phyloP scores from a whole-genome alignment of 2,329 filamentous ascomycete genomes.

The Beauveria asiatica region DNA sequence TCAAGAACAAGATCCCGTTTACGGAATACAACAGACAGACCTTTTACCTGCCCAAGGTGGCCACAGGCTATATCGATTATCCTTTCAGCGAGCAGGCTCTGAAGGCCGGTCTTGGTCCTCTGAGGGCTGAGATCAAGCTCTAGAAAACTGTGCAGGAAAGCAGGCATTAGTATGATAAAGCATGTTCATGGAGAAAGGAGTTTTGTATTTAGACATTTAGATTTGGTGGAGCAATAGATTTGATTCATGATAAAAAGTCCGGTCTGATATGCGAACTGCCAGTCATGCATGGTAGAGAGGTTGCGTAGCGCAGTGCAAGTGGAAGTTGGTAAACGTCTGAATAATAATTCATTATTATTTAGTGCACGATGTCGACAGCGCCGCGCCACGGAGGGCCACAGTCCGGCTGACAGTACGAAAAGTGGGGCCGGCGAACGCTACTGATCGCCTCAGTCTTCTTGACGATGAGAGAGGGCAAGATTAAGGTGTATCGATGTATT shows the following conservation, averaged over 20 bases:
- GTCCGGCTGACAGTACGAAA: background rate
- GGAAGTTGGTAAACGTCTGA: no score
- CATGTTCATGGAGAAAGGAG: background rate
- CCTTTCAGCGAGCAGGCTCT: slow-evolving; percentile 3
- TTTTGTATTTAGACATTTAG: background rate
- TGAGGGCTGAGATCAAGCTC: background rate
- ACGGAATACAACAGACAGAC: slow-evolving; percentile 19
- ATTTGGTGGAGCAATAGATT: background rate
- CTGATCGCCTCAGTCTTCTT: background rate
- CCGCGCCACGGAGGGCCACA: background rate
- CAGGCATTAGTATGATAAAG: background rate
- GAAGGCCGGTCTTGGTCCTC: background rate
- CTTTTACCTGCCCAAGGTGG: slow-evolving; percentile 15
- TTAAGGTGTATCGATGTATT: background rate
- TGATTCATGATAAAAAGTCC: background rate
- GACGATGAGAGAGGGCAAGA: background rate
- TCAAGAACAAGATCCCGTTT: slow-evolving; percentile 18
- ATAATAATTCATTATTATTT: no score
- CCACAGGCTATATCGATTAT: slow-evolving; percentile 5
- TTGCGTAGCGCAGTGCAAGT: no score
- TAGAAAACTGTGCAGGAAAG: background rate
- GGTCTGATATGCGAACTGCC: background rate
- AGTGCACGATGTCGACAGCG: background rate
- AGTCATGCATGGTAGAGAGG: background rate
- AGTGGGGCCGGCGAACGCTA: background rate